Conservation (phyloP, 2,329 filamentous ascomycete species). For the Ophiostoma angusticollis region DNA sequence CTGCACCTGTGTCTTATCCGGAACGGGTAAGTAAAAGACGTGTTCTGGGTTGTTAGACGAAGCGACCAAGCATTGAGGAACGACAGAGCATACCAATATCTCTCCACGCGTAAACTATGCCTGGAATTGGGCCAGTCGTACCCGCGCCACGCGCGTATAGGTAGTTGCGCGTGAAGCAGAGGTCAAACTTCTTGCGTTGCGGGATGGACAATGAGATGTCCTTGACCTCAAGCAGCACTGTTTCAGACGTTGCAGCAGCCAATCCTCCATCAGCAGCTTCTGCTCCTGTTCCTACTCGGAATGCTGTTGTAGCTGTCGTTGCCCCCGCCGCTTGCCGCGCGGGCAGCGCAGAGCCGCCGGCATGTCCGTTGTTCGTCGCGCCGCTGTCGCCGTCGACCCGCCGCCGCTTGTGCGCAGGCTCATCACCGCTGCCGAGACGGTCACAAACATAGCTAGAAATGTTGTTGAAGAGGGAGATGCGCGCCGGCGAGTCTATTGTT, state of each 20-base stretch:
- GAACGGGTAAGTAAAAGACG: conserved; percentile 50
- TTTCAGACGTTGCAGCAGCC: conserved; percentile 27
- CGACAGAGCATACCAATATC: conserved; percentile 39
- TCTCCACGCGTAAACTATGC: conserved; percentile 46
- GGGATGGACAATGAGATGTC: conserved; percentile 56
- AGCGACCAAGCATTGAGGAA: not conserved
- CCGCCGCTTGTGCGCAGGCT: conserved; percentile 36
- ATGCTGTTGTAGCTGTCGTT: not conserved
- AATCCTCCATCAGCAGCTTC: conserved; percentile 10
- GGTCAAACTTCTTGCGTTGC: conserved; percentile 54
- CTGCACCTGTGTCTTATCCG: conserved; percentile 52
- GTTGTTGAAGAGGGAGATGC: conserved; percentile 42
- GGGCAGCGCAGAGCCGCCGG: conserved; percentile 12
- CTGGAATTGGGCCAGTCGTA: conserved; percentile 37
- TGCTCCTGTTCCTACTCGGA: not conserved
- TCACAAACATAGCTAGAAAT: conserved; percentile 39
- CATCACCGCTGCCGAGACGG: conserved; percentile 22
- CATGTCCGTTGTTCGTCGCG: conserved; percentile 15
- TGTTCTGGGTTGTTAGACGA: conserved; percentile 43
- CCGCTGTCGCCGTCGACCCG: conserved; percentile 29
- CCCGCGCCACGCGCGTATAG: conserved; percentile 44
- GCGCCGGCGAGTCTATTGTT: conserved; percentile 34
- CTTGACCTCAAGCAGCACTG: conserved; percentile 46
- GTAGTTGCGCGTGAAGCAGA: conserved; percentile 48
- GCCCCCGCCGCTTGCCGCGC: conserved; percentile 1